Percentiles rank a stretch among this genome's conserved stretches.
These are phyloP conservation scores for Scheffersomyces illinoinensis DNA, from an alignment of 1,139 yeast genomes.

Conservation along the genomic window DNA sequence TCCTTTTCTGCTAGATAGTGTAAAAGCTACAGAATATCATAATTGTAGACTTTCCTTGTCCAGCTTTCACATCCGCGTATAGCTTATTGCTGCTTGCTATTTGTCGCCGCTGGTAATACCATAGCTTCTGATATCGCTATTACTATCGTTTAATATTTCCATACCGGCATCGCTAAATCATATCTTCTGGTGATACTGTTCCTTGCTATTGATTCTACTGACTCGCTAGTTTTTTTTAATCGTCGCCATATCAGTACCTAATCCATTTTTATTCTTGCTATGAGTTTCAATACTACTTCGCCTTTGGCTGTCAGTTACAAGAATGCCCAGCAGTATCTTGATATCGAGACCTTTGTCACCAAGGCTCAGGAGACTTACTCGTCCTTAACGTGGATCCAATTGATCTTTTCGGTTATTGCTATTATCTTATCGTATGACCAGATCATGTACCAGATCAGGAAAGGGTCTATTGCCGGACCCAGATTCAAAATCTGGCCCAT, in stretches of 20 bases:
- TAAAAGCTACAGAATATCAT: background rate
- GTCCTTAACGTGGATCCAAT: slow-evolving; percentile 46
- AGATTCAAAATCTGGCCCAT: slow-evolving; percentile 84
- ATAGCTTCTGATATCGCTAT: background rate
- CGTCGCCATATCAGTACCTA: background rate
- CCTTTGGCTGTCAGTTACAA: slow-evolving; percentile 12
- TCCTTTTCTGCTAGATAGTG: background rate
- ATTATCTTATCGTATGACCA: slow-evolving; percentile 73
- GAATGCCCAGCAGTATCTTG: slow-evolving; percentile 7
- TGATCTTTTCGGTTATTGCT: slow-evolving; percentile 51
- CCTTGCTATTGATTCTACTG: background rate
- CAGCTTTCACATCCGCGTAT: background rate
- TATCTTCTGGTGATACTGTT: background rate
- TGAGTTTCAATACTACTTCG: slow-evolving; percentile 16
- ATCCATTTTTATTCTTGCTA: background rate
- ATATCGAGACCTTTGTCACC: slow-evolving; percentile 1
- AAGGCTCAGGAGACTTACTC: slow-evolving; percentile 7
- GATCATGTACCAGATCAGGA: slow-evolving; percentile 69
- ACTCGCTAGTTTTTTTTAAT: background rate
- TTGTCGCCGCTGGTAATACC: background rate
- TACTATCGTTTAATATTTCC: background rate
- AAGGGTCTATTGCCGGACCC: slow-evolving; percentile 93
- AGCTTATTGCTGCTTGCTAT: background rate
- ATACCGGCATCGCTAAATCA: background rate
- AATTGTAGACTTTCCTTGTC: background rate